Conservation (phyloP, 176 grass and related monocot species). For the Oryza longistaminata region DNA sequence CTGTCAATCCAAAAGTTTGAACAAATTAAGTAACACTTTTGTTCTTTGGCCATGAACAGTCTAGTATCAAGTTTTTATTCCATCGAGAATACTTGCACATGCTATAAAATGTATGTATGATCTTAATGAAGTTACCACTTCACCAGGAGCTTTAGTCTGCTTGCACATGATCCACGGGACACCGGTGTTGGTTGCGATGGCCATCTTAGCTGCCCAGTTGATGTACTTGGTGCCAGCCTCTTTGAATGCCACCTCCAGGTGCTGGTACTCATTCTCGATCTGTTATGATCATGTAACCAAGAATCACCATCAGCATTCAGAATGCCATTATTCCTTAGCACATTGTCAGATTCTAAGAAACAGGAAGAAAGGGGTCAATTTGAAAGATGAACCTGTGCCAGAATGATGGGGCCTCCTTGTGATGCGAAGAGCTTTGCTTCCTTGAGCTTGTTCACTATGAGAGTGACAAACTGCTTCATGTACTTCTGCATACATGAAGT, state of each 20-base stretch:
- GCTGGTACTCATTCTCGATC: conserved; percentile 97
- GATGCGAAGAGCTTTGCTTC: conserved; percentile 74
- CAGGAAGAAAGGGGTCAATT: neutral
- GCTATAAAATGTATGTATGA: neutral
- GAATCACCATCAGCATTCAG: neutral
- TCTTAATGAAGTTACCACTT: conserved; percentile 55
- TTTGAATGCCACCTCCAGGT: conserved; percentile 51
- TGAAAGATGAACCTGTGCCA: conserved; percentile 62
- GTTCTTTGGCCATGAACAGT: neutral
- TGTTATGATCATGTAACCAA: conserved; percentile 14
- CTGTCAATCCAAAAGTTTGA: neutral
- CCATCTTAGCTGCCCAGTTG: conserved; percentile 70
- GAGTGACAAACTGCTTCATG: conserved; percentile 68
- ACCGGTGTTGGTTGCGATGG: conserved; percentile 38
- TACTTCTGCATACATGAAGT: conserved; percentile 40
- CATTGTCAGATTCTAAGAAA: neutral
- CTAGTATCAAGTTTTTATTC: neutral
- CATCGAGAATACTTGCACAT: neutral
- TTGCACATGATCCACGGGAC: conserved; percentile 97
- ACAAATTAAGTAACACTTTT: neutral
- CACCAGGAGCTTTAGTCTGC: conserved; percentile 68
- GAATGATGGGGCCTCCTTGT: conserved; percentile 89
- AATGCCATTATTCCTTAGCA: neutral
- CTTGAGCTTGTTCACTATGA: conserved; percentile 66
- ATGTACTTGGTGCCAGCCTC: conserved; percentile 63